Percentiles rank a stretch among this genome's conserved stretches.
Conservation (phyloP, 2,329 filamentous ascomycete genomes). For the Neodidymelliopsis sp. region DNA sequence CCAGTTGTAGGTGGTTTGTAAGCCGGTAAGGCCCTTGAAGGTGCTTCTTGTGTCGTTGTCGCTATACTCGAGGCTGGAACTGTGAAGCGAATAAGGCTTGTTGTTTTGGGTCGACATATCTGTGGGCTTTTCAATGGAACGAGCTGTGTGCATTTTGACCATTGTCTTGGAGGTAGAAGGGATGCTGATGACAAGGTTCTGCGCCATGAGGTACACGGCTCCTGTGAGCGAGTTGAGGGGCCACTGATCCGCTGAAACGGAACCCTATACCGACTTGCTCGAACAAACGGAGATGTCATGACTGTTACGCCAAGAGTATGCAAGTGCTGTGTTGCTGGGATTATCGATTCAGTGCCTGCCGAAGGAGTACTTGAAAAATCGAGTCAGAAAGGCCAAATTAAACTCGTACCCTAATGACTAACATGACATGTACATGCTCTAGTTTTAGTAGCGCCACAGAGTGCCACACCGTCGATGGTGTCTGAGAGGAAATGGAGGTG, state of each 20-base stretch:
- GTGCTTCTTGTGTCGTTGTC: conserved; percentile 24
- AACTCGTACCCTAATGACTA: not conserved
- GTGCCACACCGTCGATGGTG: not conserved
- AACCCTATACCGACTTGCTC: not conserved
- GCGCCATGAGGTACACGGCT: not conserved
- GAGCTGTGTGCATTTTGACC: conserved; percentile 21
- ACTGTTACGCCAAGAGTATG: conserved; percentile 4
- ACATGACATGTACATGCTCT: not conserved
- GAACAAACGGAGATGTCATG: conserved; percentile 7
- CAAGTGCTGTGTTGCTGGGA: too few relatives aligned
- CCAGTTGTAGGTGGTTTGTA: conserved; percentile 77
- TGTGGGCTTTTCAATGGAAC: not conserved
- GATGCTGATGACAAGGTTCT: conserved; percentile 6
- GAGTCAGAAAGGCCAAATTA: not conserved
- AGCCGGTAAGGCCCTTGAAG: conserved; percentile 26
- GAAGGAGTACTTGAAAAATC: conserved; percentile 4
- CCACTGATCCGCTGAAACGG: not conserved
- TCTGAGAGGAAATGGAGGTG: not conserved
- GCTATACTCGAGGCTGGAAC: conserved; percentile 18
- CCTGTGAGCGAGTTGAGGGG: not conserved
- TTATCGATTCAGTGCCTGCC: not conserved
- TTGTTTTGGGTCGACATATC: conserved; percentile 1
- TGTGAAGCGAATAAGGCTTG: not conserved
- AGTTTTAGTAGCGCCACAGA: not conserved
- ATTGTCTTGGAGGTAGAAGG: conserved; percentile 5